Percentiles rank a stretch among this genome's conserved stretches.
Evolutionary conservation across 2,329 filamentous ascomycete species (phyloP).

Genomic region (Plectosphaerella plurivora): DNA sequence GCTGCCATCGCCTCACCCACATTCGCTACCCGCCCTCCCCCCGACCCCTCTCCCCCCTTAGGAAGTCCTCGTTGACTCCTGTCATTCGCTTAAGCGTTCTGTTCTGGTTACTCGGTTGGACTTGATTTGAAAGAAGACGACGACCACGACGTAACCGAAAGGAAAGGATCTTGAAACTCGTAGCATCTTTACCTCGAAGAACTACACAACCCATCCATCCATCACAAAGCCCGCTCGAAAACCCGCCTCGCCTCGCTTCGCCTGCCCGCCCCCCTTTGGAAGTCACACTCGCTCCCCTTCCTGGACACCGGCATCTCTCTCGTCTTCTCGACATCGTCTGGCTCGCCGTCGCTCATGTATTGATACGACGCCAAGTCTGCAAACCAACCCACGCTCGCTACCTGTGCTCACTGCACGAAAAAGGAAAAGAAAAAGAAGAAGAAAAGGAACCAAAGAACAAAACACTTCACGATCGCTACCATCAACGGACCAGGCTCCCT

Average conservation of each 20-base stretch:
- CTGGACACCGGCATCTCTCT: not conserved
- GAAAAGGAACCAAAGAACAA: slow-evolving; percentile 9
- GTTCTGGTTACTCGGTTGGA: slow-evolving; percentile 34
- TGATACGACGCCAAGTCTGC: not conserved
- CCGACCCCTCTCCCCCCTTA: slow-evolving; percentile 27
- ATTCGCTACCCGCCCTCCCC: slow-evolving; percentile 32
- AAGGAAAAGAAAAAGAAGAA: slow-evolving; percentile 13
- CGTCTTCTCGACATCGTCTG: too few relatives aligned
- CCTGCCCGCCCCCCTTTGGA: not conserved
- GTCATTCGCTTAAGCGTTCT: slow-evolving; percentile 64
- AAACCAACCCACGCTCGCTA: slow-evolving; percentile 26
- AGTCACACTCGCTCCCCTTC: not conserved
- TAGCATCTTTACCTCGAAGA: not conserved
- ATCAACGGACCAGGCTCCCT: slow-evolving; percentile 7
- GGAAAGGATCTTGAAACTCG: not conserved
- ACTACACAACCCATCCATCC: not conserved
- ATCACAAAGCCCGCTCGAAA: too few relatives aligned
- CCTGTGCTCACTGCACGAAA: slow-evolving; percentile 6
- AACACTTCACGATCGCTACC: slow-evolving; percentile 33
- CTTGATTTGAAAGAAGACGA: slow-evolving; percentile 3
- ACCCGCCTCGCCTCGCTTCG: too few relatives aligned
- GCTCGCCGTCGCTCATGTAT: not conserved
- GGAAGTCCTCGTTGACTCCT: slow-evolving; percentile 73
- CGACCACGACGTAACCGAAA: slow-evolving; percentile 11
- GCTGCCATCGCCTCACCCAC: slow-evolving; percentile 22